Evolutionary conservation across 1,284 basidiomycete genomes (phyloP), one percentile per base, ranked within the genome.

Genomic region (Tylopilus sp.): DNA sequence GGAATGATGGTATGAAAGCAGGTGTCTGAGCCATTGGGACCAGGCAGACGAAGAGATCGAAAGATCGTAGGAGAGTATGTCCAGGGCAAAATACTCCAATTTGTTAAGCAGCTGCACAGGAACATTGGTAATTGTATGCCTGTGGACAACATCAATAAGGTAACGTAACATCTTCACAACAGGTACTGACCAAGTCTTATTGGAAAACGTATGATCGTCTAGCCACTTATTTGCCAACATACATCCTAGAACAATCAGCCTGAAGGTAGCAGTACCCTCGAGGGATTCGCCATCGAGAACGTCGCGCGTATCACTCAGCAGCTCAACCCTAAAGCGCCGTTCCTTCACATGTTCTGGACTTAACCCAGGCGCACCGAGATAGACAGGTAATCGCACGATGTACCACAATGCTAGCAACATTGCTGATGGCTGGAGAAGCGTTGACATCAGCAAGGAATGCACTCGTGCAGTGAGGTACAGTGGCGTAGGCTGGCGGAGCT

Each of bases 171-270:
- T 53, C 47, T 40, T 40, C 24, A 36, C 32, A 24, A 47, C 9
- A 22, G 25, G 25, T 26, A 71, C 86, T 57, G 69, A 90, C 92
- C 92, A 94, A 53, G 92, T 94, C 76, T 92, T 92, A 74, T 92
- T 93, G 48, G 90, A 90, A 72, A 93, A 94, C 0, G 92, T 94
- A 65, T 94, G 91, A 65, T 94, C 92, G 65, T 94, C 92, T 59
- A 94, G 67, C 91, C 92, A 94, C 73, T 94, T 94, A 71, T 94
- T 94, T 22, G 92, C 88, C 36, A 94, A 76, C 83, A 93, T 90
- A 58, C 88, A 88, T 29, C 91, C 92, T n/a, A 94, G 76, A 19
- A 92, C 79, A 55, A 92, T 78, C 39, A 91, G 72, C 47, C 86
- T 81, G 68, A 90, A 90, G 13, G 85, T 82, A 2, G 82, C 83